Base-by-base conservation (phyloP, 2,329 filamentous ascomycete genomes). In the Penicillium sclerotigenum region DNA sequence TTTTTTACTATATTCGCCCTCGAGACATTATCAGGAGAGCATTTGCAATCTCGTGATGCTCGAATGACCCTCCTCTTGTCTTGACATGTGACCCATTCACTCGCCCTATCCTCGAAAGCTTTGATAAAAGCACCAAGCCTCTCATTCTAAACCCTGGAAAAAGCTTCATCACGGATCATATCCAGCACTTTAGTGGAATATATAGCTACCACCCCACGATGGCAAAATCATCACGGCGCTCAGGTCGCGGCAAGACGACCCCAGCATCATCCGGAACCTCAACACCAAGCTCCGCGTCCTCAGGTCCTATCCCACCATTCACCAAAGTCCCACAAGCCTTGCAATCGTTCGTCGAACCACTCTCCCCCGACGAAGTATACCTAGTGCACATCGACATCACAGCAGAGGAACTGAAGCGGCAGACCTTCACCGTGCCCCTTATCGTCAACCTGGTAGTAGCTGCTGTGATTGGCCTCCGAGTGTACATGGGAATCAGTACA, bases 361-460 rank as follows among this genome's bases (percentile, higher is more conserved):
- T 96, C 57, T 82, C 85, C 56, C 79, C 82, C 54, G 76, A 82
- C 54, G 85, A 90, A 72, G 82, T 96, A 70, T 96, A 97, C 81
- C 83, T 97, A 67, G 81, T 88, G 29, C 91, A 96, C 77, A 79
- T 96, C 73, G 92, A 97, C 79, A 77, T 75, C 58, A 86, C 88
- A 59, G 85, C 87, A 0, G 74, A 76, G 20, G 79, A 81, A 28
- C 85, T 92, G 75, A 97, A 97, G 76, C 84, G 84, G 71, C 88
- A 90, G 68, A 88, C 95, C 66, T 97, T 96, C 75, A 67, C 85
- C 46, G 86, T 96, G 0, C 91, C 92, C 16, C 80, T 91, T 18
- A 72, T 86, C 18, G 85, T 96, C 75, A 97, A 97, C 73, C 55
- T 88, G 33, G 74, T 78, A 63, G 85, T 97, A 55, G 77, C 80